Evolutionary conservation across 306 rosid genomes (phyloP).

Genomic region (Fagus sylvatica): DNA sequence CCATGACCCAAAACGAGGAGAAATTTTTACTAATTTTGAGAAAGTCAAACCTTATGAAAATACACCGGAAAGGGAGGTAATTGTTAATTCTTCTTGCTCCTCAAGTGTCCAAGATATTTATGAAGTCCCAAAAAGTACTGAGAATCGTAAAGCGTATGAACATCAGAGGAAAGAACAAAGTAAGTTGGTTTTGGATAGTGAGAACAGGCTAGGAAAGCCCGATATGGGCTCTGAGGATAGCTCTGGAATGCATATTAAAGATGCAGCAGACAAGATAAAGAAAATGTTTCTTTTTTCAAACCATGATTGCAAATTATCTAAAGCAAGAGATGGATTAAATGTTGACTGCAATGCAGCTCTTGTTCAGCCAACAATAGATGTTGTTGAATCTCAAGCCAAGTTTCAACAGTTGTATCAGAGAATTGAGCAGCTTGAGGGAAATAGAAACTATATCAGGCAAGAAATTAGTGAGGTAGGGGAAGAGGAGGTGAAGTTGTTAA

Average conservation of each 20-base stretch:
- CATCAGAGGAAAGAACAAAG: conserved; percentile 36
- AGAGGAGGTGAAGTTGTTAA: conserved; percentile 67
- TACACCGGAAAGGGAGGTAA: conserved; percentile 24
- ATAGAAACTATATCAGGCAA: conserved; percentile 38
- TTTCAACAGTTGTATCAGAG: conserved; percentile 55
- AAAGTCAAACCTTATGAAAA: conserved; percentile 18
- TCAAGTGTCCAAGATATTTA: conserved; percentile 67
- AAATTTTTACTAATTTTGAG: conserved; percentile 23
- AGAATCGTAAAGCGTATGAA: conserved; percentile 32
- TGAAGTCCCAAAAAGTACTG: conserved; percentile 62
- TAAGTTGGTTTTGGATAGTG: conserved; percentile 39
- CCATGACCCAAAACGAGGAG: conserved; percentile 19
- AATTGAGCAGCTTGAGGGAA: conserved; percentile 65
- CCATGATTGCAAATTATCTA: conserved; percentile 32
- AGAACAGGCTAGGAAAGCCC: conserved; percentile 47
- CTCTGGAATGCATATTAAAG: conserved; percentile 29
- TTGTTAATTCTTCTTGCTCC: conserved; percentile 28
- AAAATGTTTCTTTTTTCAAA: conserved; percentile 30
- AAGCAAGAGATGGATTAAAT: conserved; percentile 32
- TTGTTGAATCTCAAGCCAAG: conserved; percentile 45
- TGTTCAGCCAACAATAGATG: conserved; percentile 18
- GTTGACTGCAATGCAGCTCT: conserved; percentile 28
- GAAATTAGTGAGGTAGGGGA: conserved; percentile 57
- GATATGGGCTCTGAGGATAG: conserved; percentile 42
- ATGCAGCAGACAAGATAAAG: conserved; percentile 45